A percentile compares a stretch with the other conserved stretches of the same genome.
phyloP scores from a whole-genome alignment of 371 early-diverging fungal genomes.

The Syncephalastrum contaminatum region DNA sequence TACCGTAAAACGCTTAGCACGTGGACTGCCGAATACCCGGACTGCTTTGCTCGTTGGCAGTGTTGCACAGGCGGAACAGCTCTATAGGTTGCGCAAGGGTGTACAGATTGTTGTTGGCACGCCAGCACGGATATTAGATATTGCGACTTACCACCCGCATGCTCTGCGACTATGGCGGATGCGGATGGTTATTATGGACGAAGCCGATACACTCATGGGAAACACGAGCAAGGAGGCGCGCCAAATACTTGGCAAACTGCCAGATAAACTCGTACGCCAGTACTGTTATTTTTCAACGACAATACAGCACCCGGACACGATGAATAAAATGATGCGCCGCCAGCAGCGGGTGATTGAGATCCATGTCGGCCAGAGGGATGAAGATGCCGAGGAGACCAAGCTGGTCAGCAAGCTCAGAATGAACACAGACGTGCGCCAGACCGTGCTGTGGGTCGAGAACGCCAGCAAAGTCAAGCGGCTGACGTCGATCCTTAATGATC shows the following conservation, averaged over 20 bases:
- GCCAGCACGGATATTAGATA: conserved; percentile 57
- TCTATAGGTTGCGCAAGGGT: conserved; percentile 56
- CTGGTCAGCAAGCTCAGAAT: conserved; percentile 26
- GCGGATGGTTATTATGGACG: conserved; percentile 60
- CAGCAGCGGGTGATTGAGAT: conserved; percentile 25
- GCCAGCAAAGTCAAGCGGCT: conserved; percentile 58
- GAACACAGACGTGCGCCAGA: conserved; percentile 53
- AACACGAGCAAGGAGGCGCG: conserved; percentile 33
- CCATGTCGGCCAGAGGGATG: conserved; percentile 3
- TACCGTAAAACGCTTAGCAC: conserved; percentile 39
- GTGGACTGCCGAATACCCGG: conserved; percentile 50
- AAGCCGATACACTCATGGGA: conserved; percentile 61
- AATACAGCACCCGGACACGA: conserved; percentile 3
- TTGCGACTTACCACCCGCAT: conserved; percentile 39
- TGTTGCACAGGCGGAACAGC: conserved; percentile 46
- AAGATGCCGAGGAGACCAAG: conserved; percentile 10
- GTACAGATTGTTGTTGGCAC: conserved; percentile 60
- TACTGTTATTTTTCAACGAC: conserved; percentile 50
- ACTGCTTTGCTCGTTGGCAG: conserved; percentile 59
- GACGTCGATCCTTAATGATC: conserved; percentile 53
- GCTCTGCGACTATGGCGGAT: conserved; percentile 46
- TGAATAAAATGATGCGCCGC: conserved; percentile 8
- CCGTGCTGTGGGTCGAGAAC: conserved; percentile 65
- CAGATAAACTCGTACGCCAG: conserved; percentile 42
- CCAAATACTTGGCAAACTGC: conserved; percentile 47